These are phyloP conservation scores for Alternaria hordeiaustralica DNA, from an alignment of 2,329 filamentous ascomycete genomes.

Conservation along the genomic window DNA sequence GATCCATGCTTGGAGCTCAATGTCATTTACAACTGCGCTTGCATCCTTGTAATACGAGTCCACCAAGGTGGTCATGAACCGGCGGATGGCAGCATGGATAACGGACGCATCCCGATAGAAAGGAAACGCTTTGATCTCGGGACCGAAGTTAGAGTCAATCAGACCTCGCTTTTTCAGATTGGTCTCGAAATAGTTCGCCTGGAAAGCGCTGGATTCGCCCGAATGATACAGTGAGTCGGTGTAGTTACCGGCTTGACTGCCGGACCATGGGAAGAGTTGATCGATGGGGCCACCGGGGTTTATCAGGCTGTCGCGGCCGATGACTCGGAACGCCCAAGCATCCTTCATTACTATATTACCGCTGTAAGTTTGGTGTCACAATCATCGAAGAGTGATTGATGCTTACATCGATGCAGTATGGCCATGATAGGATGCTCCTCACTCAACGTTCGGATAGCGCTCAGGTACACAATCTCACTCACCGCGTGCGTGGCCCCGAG, in stretches of 20 bases:
- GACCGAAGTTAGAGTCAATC: slow-evolving; percentile 3
- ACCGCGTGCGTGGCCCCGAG: slow-evolving; percentile 54
- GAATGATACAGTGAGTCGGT: slow-evolving; percentile 4
- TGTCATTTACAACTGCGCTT: background rate
- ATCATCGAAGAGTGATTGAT: background rate
- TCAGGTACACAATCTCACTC: slow-evolving; percentile 53
- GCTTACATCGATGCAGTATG: slow-evolving; percentile 33
- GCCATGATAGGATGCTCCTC: slow-evolving; percentile 54
- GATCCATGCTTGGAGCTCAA: slow-evolving; percentile 2
- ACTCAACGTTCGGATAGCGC: slow-evolving; percentile 56
- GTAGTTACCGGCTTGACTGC: slow-evolving; percentile 1
- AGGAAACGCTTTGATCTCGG: slow-evolving; percentile 2
- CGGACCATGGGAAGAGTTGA: slow-evolving; percentile 1
- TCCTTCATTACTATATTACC: background rate
- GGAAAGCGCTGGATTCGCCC: background rate
- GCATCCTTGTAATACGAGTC: background rate
- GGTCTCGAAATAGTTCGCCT: slow-evolving; percentile 1
- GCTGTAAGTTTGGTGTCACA: background rate
- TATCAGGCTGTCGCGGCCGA: background rate
- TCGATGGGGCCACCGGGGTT: slow-evolving; percentile 4
- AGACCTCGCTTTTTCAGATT: slow-evolving; percentile 1
- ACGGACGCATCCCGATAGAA: background rate
- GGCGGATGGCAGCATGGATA: background rate
- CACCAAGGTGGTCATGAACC: background rate
- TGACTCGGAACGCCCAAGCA: slow-evolving; percentile 3